phyloP scores from a whole-genome alignment of 371 early-diverging fungal genomes.

The Mortierella polycephala region DNA sequence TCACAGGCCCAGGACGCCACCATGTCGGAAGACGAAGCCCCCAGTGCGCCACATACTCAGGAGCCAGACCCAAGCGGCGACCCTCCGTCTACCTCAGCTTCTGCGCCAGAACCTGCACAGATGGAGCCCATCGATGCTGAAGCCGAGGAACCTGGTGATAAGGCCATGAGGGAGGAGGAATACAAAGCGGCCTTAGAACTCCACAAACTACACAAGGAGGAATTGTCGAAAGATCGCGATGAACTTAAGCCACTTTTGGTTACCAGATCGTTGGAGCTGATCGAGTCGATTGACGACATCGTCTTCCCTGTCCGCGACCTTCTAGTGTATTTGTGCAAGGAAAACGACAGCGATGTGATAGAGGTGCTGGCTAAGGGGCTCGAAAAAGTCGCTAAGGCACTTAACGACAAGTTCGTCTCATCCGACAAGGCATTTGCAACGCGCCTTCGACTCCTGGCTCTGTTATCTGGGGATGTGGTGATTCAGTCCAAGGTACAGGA shows the following conservation, averaged over 20 bases:
- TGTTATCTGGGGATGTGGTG: slow-evolving; percentile 67
- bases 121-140: not conserved
- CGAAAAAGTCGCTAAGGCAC: slow-evolving; percentile 14
- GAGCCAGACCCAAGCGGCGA: slow-evolving; percentile 9
- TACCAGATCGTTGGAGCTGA: slow-evolving; percentile 63
- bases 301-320: slow-evolving; percentile 80
- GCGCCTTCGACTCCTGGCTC: slow-evolving; percentile 72
- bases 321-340: slow-evolving; percentile 60
- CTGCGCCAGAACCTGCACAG: not conserved
- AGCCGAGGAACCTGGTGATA: slow-evolving; percentile 1
- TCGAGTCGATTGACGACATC: slow-evolving; percentile 73
- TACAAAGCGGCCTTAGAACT: slow-evolving; percentile 42
- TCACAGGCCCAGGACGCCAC: slow-evolving; percentile 37
- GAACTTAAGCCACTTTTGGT: slow-evolving; percentile 64
- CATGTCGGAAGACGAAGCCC: slow-evolving; percentile 12
- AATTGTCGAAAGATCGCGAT: slow-evolving; percentile 59
- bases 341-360: slow-evolving; percentile 60
- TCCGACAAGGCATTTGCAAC: slow-evolving; percentile 55
- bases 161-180: slow-evolving; percentile 30
- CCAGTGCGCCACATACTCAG: slow-evolving; percentile 21
- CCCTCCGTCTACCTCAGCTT: not conserved
- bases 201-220: slow-evolving; percentile 57
- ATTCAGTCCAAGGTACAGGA: slow-evolving; percentile 63
- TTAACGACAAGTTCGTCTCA: slow-evolving; percentile 14
- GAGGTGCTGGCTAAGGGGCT: slow-evolving; percentile 51